Conservation (phyloP, 495 filamentous ascomycete species). For the Hypoxylon subgilvum region DNA sequence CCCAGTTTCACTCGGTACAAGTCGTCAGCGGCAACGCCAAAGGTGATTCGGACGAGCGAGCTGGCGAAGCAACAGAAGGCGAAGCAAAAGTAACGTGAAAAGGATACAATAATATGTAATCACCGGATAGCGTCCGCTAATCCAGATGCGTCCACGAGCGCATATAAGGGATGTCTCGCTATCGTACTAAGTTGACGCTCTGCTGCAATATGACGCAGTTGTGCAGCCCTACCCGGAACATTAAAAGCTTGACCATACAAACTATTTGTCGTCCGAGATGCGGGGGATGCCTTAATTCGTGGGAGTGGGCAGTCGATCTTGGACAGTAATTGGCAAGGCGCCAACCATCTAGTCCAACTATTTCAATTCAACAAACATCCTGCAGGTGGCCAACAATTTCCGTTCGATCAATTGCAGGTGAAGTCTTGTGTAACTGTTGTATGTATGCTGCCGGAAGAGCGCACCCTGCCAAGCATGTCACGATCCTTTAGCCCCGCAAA, state of each 20-base stretch:
- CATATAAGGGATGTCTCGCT: slow-evolving; percentile 6
- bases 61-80: slow-evolving; percentile 48
- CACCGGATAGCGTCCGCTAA: slow-evolving; percentile 8
- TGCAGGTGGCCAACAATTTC: slow-evolving; percentile 20
- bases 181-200: slow-evolving; percentile 5
- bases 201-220: slow-evolving; percentile 32
- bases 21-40: slow-evolving; percentile 39
- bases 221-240: slow-evolving; percentile 13
- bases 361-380: slow-evolving; percentile 30
- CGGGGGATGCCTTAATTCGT: slow-evolving; percentile 20
- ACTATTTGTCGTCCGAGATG: slow-evolving; percentile 21
- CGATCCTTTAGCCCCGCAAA: slow-evolving; percentile 29
- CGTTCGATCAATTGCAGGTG: slow-evolving; percentile 9
- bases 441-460: slow-evolving; percentile 17
- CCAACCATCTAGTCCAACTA: too few species aligned
- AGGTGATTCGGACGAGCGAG: slow-evolving; percentile 56
- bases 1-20: slow-evolving; percentile 61
- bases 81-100: slow-evolving; percentile 47
- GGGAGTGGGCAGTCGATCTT: slow-evolving; percentile 18
- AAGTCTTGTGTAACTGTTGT: slow-evolving; percentile 10
- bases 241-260: slow-evolving; percentile 16
- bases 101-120: slow-evolving; percentile 5
- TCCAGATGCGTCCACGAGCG: slow-evolving; percentile 17
- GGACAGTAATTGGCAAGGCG: slow-evolving; percentile 5
- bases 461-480: slow-evolving; percentile 11